phyloP scores from a whole-genome alignment of 345 rosid genomes.

The Bretschneidera sinensis region DNA sequence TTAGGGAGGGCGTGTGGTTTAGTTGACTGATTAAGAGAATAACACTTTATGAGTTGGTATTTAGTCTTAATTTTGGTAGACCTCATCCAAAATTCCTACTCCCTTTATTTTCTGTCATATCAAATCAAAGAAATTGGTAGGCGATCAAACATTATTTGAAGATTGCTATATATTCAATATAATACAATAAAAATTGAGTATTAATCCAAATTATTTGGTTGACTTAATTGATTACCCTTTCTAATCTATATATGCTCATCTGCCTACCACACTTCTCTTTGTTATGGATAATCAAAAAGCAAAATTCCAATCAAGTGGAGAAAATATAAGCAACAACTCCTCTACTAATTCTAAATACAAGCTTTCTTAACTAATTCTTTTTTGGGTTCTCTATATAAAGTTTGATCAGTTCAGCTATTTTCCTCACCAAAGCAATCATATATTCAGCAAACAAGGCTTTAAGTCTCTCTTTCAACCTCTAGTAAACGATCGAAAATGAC shows the following conservation, averaged over 20 bases:
- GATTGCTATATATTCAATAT: no score
- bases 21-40: conserved; percentile 15
- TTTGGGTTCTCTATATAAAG: conserved; percentile 24
- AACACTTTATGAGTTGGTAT: conserved; percentile 15
- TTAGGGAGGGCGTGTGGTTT: conserved; percentile 16
- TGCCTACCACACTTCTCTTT: not conserved
- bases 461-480: not conserved
- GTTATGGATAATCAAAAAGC: not conserved
- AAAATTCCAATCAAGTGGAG: not conserved
- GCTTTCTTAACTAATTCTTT: not conserved
- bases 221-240: not conserved
- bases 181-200: no score
- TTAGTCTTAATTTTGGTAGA: conserved; percentile 10
- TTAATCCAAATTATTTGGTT: not conserved
- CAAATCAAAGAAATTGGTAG: no score
- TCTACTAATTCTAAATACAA: no score
- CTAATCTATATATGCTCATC: not conserved
- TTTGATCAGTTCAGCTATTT: not conserved
- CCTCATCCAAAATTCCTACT: conserved; percentile 12
- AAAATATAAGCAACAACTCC: conserved; percentile 29
- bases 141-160: no score
- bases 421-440: no score
- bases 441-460: not conserved
- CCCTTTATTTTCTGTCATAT: conserved; percentile 1
- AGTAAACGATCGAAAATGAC: no score